These are phyloP conservation scores for Craspedostauros australis DNA, from an alignment of 108 stramenopile species.

Conservation along the genomic window DNA sequence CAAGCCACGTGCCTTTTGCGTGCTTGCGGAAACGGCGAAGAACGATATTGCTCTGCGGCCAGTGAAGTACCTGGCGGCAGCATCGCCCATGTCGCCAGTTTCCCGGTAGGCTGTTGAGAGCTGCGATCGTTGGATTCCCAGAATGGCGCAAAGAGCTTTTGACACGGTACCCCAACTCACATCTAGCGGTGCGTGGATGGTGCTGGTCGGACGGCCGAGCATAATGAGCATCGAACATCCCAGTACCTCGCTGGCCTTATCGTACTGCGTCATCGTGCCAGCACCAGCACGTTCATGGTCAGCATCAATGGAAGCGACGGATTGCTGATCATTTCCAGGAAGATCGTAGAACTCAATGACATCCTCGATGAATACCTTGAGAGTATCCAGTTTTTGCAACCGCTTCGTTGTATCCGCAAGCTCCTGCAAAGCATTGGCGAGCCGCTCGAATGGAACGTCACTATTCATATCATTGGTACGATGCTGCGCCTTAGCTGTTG, in stretches of 20 bases:
- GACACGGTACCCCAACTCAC: slow-evolving; percentile 37
- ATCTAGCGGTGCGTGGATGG: slow-evolving; percentile 13
- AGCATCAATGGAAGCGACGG: not conserved
- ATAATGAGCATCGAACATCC: slow-evolving; percentile 11
- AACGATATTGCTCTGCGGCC: slow-evolving; percentile 18
- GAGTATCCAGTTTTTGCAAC: slow-evolving; percentile 18
- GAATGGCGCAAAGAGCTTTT: slow-evolving; percentile 25
- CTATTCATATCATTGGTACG: not conserved
- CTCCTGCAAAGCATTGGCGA: slow-evolving; percentile 27
- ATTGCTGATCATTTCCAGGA: not conserved
- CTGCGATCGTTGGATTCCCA: slow-evolving; percentile 23
- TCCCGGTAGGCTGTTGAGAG: slow-evolving; percentile 32
- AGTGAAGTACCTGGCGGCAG: slow-evolving; percentile 28
- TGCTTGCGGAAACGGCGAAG: slow-evolving; percentile 7
- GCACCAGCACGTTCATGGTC: slow-evolving; percentile 1
- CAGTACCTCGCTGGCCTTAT: slow-evolving; percentile 1
- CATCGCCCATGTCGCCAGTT: slow-evolving; percentile 42
- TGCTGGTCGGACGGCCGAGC: slow-evolving; percentile 7
- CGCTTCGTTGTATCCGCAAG: slow-evolving; percentile 37
- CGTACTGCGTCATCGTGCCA: not conserved
- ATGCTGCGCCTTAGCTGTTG: not conserved
- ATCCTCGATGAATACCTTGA: slow-evolving; percentile 14
- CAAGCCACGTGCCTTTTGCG: not conserved
- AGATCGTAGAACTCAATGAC: slow-evolving; percentile 6
- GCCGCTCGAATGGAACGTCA: slow-evolving; percentile 12